These are phyloP conservation scores for Aspergillus ostianus DNA, from an alignment of 495 filamentous ascomycete species.

Conservation along the genomic window DNA sequence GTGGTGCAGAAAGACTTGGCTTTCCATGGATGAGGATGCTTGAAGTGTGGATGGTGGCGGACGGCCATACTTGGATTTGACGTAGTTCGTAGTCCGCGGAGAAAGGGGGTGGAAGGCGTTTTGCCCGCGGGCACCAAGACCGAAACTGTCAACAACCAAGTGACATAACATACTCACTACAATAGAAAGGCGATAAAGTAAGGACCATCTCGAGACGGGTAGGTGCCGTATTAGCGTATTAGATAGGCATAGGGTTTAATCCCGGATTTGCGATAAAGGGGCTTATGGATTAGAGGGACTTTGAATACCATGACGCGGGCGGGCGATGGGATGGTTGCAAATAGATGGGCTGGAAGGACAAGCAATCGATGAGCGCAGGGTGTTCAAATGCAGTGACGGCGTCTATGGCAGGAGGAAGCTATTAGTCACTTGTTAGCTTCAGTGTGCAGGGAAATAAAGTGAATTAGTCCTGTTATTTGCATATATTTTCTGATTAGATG, in stretches of 20 bases:
- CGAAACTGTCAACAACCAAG: too few species aligned
- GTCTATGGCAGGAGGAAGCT: not conserved
- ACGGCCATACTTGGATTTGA: too few species aligned
- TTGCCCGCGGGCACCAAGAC: too few species aligned
- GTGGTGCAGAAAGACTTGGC: not conserved
- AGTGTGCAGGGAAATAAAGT: not conserved
- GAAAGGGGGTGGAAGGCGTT: too few species aligned
- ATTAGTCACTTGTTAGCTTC: not conserved
- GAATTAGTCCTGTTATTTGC: too few species aligned
- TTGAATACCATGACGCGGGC: slow-evolving; percentile 36
- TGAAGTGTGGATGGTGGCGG: not conserved
- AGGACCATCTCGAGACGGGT: slow-evolving; percentile 67
- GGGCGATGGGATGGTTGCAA: too few species aligned
- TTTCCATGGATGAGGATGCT: not conserved
- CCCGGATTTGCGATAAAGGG: slow-evolving; percentile 62
- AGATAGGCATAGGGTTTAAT: slow-evolving; percentile 70
- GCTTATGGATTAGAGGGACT: slow-evolving; percentile 54
- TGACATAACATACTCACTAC: too few species aligned
- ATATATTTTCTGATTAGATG: too few species aligned
- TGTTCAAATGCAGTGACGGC: not conserved
- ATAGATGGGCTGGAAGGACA: too few species aligned
- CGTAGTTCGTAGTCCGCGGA: too few species aligned
- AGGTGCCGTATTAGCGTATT: slow-evolving; percentile 68
- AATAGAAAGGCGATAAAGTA: slow-evolving; percentile 60
- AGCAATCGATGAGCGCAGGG: not conserved